phyloP scores from a whole-genome alignment of 2,329 filamentous ascomycete genomes.

The Xylaria sp. region DNA sequence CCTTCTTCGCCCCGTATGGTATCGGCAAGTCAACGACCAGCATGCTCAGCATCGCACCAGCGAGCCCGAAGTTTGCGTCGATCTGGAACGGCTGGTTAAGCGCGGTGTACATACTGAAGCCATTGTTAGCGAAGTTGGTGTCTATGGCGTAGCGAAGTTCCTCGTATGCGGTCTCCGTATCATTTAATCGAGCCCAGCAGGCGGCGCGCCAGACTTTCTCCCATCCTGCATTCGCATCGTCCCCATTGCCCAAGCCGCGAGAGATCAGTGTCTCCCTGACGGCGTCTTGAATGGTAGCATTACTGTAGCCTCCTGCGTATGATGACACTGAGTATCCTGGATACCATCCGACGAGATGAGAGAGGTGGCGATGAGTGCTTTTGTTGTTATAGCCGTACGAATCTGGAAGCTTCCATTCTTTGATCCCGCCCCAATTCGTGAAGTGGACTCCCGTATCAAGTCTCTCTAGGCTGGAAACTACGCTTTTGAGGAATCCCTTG shows the following conservation, averaged over 20 bases:
- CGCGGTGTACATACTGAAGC: slow-evolving; percentile 62
- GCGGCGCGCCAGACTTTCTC: slow-evolving; percentile 67
- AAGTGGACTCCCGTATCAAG: slow-evolving; percentile 50
- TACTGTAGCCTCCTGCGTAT: slow-evolving; percentile 54
- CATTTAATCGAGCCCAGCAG: slow-evolving; percentile 65
- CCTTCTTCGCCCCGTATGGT: slow-evolving; percentile 30
- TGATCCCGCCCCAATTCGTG: slow-evolving; percentile 47
- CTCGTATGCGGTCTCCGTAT: slow-evolving; percentile 59
- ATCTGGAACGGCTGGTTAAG: slow-evolving; percentile 64
- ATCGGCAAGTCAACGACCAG: slow-evolving; percentile 60
- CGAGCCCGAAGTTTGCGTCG: slow-evolving; percentile 66
- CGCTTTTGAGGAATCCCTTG: slow-evolving; percentile 45
- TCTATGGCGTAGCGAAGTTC: slow-evolving; percentile 60
- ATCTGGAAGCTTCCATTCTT: slow-evolving; percentile 52
- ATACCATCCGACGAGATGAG: slow-evolving; percentile 65
- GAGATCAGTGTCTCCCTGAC: slow-evolving; percentile 57
- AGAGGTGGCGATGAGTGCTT: slow-evolving; percentile 59
- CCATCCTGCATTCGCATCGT: slow-evolving; percentile 64
- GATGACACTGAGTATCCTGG: slow-evolving; percentile 62
- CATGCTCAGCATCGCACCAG: slow-evolving; percentile 62
- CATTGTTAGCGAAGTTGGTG: slow-evolving; percentile 61
- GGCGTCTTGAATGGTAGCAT: slow-evolving; percentile 56
- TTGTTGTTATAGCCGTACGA: slow-evolving; percentile 44
- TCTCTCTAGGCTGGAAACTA: slow-evolving; percentile 53
- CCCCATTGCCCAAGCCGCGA: slow-evolving; percentile 56